Conservation (phyloP, 2,329 filamentous ascomycete species). For the Elsinoe ampelina region DNA sequence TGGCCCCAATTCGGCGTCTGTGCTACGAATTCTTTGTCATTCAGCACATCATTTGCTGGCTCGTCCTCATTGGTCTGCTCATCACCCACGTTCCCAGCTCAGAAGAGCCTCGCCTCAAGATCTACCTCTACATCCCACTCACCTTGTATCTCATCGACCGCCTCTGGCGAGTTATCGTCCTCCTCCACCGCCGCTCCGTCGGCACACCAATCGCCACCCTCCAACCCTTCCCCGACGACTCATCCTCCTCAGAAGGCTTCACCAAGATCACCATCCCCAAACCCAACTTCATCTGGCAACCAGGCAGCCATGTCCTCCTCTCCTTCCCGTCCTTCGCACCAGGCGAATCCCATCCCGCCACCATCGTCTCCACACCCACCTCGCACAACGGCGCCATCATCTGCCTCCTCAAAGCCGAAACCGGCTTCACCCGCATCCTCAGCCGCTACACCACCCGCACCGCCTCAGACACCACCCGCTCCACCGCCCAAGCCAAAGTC, state of each 20-base stretch:
- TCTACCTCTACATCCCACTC: constrained; percentile 24
- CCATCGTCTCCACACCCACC: constrained; percentile 22
- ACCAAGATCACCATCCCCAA: constrained; percentile 30
- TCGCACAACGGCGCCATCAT: constrained; percentile 22
- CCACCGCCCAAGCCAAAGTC: constrained; percentile 13
- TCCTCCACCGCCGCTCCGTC: constrained; percentile 26
- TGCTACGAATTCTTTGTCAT: constrained; percentile 26
- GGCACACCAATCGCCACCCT: constrained; percentile 18
- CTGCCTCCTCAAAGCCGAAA: constrained; percentile 24
- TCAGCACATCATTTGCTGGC: constrained; percentile 31
- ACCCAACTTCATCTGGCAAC: constrained; percentile 29
- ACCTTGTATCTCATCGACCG: constrained; percentile 23
- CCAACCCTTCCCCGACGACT: constrained; percentile 18
- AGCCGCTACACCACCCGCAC: constrained; percentile 19
- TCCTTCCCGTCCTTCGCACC: constrained; percentile 22
- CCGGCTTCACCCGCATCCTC: constrained; percentile 23
- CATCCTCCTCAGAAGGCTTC: constrained; percentile 24
- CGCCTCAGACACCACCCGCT: constrained; percentile 15
- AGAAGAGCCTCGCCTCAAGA: constrained; percentile 17
- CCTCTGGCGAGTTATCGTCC: constrained; percentile 22
- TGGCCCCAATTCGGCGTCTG: constrained; percentile 21
- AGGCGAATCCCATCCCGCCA: constrained; percentile 23
- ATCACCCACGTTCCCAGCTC: constrained; percentile 28
- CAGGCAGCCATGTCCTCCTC: constrained; percentile 23
- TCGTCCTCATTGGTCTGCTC: constrained; percentile 30